These are phyloP conservation scores for Stephanodiscus triporus DNA, from an alignment of 108 stramenopile genomes.

Conservation along the genomic window DNA sequence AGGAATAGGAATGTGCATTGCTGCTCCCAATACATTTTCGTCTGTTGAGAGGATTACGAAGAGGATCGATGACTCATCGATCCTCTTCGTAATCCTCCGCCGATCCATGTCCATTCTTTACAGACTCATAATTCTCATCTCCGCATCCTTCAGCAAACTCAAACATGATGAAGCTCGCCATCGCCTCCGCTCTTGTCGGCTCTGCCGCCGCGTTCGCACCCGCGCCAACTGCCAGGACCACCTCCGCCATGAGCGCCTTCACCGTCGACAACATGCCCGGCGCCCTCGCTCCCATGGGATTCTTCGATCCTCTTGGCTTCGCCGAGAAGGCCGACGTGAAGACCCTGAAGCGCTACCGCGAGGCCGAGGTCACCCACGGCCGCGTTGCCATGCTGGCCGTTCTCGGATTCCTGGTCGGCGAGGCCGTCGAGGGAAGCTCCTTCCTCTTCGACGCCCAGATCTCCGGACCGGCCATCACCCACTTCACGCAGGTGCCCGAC, in stretches of 20 bases:
- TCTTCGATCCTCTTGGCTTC: constrained; percentile 57
- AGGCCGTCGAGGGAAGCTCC: constrained; percentile 73
- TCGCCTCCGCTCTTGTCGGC: constrained; percentile 30
- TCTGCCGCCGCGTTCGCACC: constrained; percentile 33
- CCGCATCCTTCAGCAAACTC: too few species aligned
- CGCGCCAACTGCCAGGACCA: constrained; percentile 1
- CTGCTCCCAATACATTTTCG: too few species aligned
- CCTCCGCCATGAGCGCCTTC: constrained; percentile 29
- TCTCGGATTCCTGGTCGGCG: constrained; percentile 55
- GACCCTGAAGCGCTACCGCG: constrained; percentile 84
- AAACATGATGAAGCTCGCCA: constrained; percentile 24
- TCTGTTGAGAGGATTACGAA: too few species aligned
- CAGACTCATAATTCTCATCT: too few species aligned
- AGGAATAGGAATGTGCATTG: too few species aligned
- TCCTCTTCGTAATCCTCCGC: too few species aligned
- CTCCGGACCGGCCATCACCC: constrained; percentile 89
- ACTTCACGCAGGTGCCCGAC: constrained; percentile 79
- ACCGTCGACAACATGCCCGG: constrained; percentile 22
- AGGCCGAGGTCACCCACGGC: constrained; percentile 88
- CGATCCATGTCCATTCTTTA: too few species aligned
- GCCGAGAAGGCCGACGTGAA: constrained; percentile 72
- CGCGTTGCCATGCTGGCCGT: constrained; percentile 68
- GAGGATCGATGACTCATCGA: too few species aligned
- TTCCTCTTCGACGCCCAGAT: constrained; percentile 81
- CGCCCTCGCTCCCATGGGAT: constrained; percentile 38